Conservation (phyloP, 225 moss, liverwort and hornwort genomes). For the Thuidium tamariscinum region DNA sequence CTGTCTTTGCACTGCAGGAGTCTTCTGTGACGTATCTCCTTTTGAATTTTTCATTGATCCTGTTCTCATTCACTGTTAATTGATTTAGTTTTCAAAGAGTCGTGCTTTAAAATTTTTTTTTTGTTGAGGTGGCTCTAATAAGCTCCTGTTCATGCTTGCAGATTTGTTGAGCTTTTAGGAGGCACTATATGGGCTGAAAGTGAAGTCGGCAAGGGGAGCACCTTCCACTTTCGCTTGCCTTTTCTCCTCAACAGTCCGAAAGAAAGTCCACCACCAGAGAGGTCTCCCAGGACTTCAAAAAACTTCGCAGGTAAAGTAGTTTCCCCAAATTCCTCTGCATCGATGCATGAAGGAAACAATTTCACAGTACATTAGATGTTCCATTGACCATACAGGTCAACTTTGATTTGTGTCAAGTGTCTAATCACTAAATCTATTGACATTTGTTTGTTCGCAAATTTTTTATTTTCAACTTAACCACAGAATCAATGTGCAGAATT, state of each 20-base stretch:
- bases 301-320: neutral
- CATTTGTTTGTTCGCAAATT: neutral
- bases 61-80: neutral
- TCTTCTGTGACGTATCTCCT: neutral
- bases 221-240: constrained; percentile 59
- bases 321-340: neutral
- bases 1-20: neutral
- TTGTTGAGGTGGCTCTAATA: neutral
- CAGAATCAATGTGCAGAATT: neutral
- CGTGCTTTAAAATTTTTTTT: neutral
- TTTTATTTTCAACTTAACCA: neutral
- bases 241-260: constrained; percentile 33
- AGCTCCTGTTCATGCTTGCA: constrained; percentile 8
- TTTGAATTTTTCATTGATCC: neutral
- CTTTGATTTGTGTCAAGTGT: neutral
- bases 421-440: neutral
- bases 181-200: constrained; percentile 83
- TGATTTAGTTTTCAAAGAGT: neutral
- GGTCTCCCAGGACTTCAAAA: constrained; percentile 2
- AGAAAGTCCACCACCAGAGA: constrained; percentile 12
- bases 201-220: constrained; percentile 61
- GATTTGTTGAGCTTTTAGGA: constrained; percentile 82
- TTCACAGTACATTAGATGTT: neutral
- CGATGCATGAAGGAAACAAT: neutral
- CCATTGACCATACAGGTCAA: neutral